Base-by-base conservation (phyloP, 129 eudicot species). In the Calendula officinalis region DNA sequence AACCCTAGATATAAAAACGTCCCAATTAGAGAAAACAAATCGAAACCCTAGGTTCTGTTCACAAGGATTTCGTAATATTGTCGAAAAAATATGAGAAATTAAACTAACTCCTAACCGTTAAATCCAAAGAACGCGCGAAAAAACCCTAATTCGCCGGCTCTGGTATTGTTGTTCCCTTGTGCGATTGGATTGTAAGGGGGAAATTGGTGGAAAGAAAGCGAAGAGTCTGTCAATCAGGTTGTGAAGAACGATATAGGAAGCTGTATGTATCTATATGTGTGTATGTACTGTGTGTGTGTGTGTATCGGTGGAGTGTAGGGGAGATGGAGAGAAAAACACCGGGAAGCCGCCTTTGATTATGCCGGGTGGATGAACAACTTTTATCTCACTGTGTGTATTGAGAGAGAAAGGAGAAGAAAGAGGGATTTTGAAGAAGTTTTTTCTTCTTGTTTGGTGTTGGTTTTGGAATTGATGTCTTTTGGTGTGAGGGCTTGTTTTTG, bases 1-100 rank as follows among this genome's bases (percentile, higher is more conserved):
- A 81, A 78, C 84, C 87, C 81, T 78, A 78, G 33, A 70, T 69
- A 60, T 33, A 0, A 44, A 46, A 63, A 50, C 70, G 40, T 48
- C 50, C 1, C 39, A 38, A 48, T 60, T 7, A 48, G 42, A 8
- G n/a, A 53, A 13, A 69, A 33, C 42, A 35, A 56, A 58, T 61
- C 50, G 64, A 74, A 73, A 60, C 68, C 83, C 83, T 74, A 70
- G 54, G 67, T 69, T 66, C 54, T 39, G 49, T 70, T 40, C 47
- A 56, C 43, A 53, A 41, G 34, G 61, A 5, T 68, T 36, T 41
- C 14, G 55, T 71, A 33, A 50, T 32, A 62, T 62, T 52, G 10
- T 52, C 5, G 53, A 40, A 15, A 15, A 41, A 9, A 50, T 48
- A 43, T 74, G 49, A 32, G 43, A 6, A 38, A 66, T 15, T 60